phyloP scores from a whole-genome alignment of 305 asterid species.

The Fraxinus platypoda region DNA sequence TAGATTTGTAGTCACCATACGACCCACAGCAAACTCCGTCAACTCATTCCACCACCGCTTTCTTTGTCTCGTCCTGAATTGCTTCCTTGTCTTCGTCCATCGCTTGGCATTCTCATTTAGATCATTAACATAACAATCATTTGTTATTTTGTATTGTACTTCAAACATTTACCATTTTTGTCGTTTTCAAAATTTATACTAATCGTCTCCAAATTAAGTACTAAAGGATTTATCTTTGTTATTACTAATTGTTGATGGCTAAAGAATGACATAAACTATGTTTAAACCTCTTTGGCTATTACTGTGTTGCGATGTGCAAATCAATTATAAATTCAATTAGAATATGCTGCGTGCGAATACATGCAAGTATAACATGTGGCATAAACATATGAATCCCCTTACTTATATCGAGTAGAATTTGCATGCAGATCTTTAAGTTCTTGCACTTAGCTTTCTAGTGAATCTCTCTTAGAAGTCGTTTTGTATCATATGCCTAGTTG shows the following conservation, averaged over 20 bases:
- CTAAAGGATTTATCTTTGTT: no score
- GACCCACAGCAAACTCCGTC: no score
- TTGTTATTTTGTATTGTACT: no score
- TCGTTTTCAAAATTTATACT: no score
- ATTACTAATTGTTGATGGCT: no score
- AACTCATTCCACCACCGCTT: no score
- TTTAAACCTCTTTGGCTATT: neutral
- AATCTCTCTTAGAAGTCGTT: no score
- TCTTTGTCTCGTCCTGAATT: no score
- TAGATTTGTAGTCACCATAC: no score
- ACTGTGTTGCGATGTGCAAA: neutral
- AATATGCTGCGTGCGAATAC: neutral
- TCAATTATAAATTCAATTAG: neutral
- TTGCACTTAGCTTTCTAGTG: neutral
- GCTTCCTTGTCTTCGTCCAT: no score
- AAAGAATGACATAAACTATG: neutral
- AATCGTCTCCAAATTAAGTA: no score
- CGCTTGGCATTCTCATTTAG: no score
- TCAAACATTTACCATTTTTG: neutral
- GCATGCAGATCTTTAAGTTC: neutral
- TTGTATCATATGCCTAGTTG: neutral
- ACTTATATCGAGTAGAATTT: neutral
- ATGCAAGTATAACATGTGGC: neutral
- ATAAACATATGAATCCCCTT: neutral
- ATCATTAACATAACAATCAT: neutral